A percentile compares a stretch with the other conserved stretches of the same genome.
Conservation (phyloP, 176 grass and related monocot species). For the Triticum monococcum region DNA sequence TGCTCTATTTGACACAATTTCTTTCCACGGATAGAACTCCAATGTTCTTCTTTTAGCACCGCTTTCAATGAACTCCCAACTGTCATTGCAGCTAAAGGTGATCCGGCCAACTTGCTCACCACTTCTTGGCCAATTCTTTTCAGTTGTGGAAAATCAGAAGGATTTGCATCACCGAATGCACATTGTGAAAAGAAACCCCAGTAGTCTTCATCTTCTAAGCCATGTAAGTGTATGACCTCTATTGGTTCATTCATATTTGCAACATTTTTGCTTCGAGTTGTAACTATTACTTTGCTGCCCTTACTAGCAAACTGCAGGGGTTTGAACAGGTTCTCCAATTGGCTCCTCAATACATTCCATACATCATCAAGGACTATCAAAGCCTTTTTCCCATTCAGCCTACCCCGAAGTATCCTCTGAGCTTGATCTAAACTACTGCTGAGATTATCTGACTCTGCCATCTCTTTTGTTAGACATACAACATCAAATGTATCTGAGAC, state of each 20-base stretch:
- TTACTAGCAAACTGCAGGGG: slow-evolving; percentile 20
- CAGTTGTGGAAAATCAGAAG: slow-evolving; percentile 14
- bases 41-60: slow-evolving; percentile 24
- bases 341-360: slow-evolving; percentile 40
- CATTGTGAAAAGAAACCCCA: slow-evolving; percentile 14
- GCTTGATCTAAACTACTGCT: slow-evolving; percentile 25
- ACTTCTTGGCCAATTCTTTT: slow-evolving; percentile 22
- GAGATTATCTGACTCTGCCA: background rate
- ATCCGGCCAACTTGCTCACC: slow-evolving; percentile 32
- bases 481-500: slow-evolving; percentile 26
- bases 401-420: slow-evolving; percentile 13
- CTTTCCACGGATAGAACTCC: slow-evolving; percentile 23
- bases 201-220: slow-evolving; percentile 36
- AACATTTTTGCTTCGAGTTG: slow-evolving; percentile 35
- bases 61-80: slow-evolving; percentile 21
- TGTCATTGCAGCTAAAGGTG: slow-evolving; percentile 46
- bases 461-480: slow-evolving; percentile 29
- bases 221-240: slow-evolving; percentile 21
- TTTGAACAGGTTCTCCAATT: slow-evolving; percentile 28
- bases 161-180: slow-evolving; percentile 33
- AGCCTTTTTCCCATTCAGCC: slow-evolving; percentile 12
- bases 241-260: slow-evolving; percentile 31
- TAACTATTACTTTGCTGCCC: slow-evolving; percentile 41
- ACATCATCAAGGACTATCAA: slow-evolving; percentile 51
- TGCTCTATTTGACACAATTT: slow-evolving; percentile 45